Conservation (phyloP, 2,329 filamentous ascomycete genomes). For the Cladophialophora carrionii region DNA sequence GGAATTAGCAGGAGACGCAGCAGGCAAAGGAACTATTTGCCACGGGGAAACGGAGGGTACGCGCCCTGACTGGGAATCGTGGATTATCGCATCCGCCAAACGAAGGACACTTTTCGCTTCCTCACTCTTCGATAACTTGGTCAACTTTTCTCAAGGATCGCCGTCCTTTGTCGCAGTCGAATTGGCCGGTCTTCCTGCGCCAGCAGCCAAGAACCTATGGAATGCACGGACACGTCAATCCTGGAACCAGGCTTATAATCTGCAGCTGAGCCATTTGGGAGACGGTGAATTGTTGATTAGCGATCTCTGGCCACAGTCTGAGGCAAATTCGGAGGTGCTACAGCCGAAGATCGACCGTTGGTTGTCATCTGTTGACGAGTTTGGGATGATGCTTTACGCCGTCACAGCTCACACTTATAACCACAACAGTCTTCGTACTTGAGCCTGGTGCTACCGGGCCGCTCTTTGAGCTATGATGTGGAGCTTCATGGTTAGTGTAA, state of each 20-base stretch:
- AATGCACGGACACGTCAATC: slow-evolving; percentile 42
- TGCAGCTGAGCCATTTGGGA: slow-evolving; percentile 49
- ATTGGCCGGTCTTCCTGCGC: slow-evolving; percentile 51
- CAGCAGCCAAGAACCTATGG: slow-evolving; percentile 53
- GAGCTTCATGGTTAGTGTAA: neutral
- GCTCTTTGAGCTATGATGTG: neutral
- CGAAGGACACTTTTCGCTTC: slow-evolving; percentile 56
- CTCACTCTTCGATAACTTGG: slow-evolving; percentile 59
- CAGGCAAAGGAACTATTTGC: slow-evolving; percentile 51
- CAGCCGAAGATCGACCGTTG: slow-evolving; percentile 52
- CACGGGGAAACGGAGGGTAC: slow-evolving; percentile 46
- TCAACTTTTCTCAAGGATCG: slow-evolving; percentile 50
- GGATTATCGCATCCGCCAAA: slow-evolving; percentile 59
- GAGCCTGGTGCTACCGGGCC: neutral
- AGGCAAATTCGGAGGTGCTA: slow-evolving; percentile 42
- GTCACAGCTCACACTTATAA: slow-evolving; percentile 54
- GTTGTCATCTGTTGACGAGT: slow-evolving; percentile 58
- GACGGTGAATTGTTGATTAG: slow-evolving; percentile 52
- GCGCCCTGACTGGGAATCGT: slow-evolving; percentile 57
- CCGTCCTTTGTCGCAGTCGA: slow-evolving; percentile 57
- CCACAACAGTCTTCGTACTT: neutral
- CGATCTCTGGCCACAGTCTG: slow-evolving; percentile 55
- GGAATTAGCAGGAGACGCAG: slow-evolving; percentile 52
- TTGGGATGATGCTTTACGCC: slow-evolving; percentile 58
- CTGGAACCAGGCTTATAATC: slow-evolving; percentile 54